A percentile compares a stretch with the other conserved stretches of the same genome.
These are phyloP conservation scores for Alnus rubra DNA, from an alignment of 306 rosid species.

Conservation along the genomic window DNA sequence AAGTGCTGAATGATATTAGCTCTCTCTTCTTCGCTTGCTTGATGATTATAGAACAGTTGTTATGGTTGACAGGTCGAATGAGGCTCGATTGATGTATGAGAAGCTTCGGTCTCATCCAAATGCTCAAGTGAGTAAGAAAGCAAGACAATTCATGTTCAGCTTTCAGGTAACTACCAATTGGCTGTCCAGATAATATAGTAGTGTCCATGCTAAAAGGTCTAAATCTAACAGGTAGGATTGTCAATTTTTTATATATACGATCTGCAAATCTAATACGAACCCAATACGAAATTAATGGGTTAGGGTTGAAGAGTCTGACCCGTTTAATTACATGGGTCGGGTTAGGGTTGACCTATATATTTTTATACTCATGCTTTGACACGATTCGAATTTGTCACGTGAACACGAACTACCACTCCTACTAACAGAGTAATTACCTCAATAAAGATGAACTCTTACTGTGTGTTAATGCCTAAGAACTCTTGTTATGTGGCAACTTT, in stretches of 20 bases:
- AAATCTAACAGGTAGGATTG: neutral
- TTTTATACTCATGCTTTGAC: too few species aligned
- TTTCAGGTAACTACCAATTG: constrained; percentile 63
- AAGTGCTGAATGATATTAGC: constrained; percentile 9
- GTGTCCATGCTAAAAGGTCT: constrained; percentile 1
- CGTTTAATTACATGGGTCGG: too few species aligned
- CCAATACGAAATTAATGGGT: too few species aligned
- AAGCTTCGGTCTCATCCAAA: constrained; percentile 82
- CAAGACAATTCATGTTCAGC: constrained; percentile 72
- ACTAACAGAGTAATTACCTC: constrained; percentile 12
- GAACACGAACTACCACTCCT: too few species aligned
- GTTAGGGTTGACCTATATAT: too few species aligned
- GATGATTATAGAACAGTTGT: constrained; percentile 13
- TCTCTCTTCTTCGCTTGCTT: constrained; percentile 7
- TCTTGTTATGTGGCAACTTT: neutral
- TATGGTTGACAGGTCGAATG: constrained; percentile 58
- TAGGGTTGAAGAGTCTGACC: too few species aligned
- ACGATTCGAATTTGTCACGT: too few species aligned
- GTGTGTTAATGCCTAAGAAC: neutral
- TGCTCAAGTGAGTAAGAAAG: constrained; percentile 73
- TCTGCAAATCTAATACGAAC: too few species aligned
- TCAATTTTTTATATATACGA: too few species aligned
- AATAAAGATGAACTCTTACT: constrained; percentile 3
- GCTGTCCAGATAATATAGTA: constrained; percentile 4
- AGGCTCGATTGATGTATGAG: constrained; percentile 82